Conservation (phyloP, 352 stramenopile genomes). For the Globisporangium radiosum region DNA sequence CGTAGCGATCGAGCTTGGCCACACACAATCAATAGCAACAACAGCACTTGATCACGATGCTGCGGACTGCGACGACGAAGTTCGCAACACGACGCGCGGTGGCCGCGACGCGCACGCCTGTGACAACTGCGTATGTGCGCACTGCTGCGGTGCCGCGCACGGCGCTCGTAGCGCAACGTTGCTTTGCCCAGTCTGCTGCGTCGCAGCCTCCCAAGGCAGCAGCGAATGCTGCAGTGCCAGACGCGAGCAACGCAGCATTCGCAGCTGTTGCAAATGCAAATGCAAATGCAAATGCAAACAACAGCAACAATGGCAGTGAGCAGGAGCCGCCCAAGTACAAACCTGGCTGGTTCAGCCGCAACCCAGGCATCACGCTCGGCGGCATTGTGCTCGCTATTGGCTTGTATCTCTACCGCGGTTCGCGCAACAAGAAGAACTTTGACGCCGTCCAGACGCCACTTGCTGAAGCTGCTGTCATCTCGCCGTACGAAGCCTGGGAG, state of each 20-base stretch:
- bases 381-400: conserved; percentile 60
- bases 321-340: conserved; percentile 69
- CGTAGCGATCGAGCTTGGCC: too few species aligned
- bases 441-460: conserved; percentile 64
- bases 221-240: background rate
- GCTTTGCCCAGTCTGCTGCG: conserved; percentile 4
- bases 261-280: background rate
- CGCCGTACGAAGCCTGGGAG: conserved; percentile 82
- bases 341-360: conserved; percentile 81
- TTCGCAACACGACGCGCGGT: background rate
- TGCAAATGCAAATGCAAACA: background rate
- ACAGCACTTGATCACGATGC: background rate
- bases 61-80: background rate
- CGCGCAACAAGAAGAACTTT: conserved; percentile 76
- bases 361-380: conserved; percentile 69
- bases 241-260: background rate
- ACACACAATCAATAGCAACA: background rate
- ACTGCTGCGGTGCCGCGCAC: background rate
- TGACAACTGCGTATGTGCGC: background rate
- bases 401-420: conserved; percentile 70
- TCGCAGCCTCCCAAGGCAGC: conserved; percentile 1
- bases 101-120: background rate
- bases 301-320: background rate
- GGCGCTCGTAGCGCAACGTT: conserved; percentile 1
- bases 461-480: conserved; percentile 67